Conservation (phyloP, 371 early-diverging fungal species). For the Choanephora cucurbitarum region DNA sequence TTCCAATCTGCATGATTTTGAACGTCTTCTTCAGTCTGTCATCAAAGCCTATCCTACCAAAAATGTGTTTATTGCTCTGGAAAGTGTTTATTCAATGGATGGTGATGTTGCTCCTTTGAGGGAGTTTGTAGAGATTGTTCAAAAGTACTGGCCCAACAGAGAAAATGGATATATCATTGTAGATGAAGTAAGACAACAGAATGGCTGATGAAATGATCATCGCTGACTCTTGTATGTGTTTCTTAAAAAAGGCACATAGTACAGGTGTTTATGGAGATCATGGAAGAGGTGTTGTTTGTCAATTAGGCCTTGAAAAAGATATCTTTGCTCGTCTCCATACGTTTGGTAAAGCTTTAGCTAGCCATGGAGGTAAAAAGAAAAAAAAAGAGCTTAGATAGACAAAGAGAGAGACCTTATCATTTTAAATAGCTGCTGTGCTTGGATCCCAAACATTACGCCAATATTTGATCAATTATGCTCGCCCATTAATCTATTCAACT, state of each 20-base stretch:
- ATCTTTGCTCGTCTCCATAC: conserved; percentile 82
- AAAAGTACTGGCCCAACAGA: conserved; percentile 42
- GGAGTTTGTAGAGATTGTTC: conserved; percentile 60
- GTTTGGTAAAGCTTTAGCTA: conserved; percentile 83
- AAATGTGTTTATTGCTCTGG: conserved; percentile 74
- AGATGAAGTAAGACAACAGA: conserved; percentile 65
- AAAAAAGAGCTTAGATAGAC: neutral
- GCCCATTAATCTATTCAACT: conserved; percentile 83
- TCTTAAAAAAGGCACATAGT: conserved; percentile 67
- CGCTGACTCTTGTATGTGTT: too few species aligned
- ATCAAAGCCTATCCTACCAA: conserved; percentile 20
- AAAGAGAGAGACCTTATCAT: too few species aligned
- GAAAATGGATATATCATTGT: conserved; percentile 61
- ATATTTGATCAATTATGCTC: conserved; percentile 81
- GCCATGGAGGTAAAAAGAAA: conserved; percentile 68
- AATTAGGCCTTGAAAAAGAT: conserved; percentile 60
- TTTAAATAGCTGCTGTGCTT: conserved; percentile 76
- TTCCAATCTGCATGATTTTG: conserved; percentile 70
- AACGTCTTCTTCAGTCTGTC: conserved; percentile 23
- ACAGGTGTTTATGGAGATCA: conserved; percentile 74
- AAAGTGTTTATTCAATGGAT: conserved; percentile 86
- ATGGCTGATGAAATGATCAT: too few species aligned
- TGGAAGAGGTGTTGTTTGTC: conserved; percentile 72
- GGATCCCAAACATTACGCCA: conserved; percentile 61
- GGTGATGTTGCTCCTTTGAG: conserved; percentile 74